These are phyloP conservation scores for Aspergillus nidulans DNA, from an alignment of 495 filamentous ascomycete species.

Conservation along the genomic window DNA sequence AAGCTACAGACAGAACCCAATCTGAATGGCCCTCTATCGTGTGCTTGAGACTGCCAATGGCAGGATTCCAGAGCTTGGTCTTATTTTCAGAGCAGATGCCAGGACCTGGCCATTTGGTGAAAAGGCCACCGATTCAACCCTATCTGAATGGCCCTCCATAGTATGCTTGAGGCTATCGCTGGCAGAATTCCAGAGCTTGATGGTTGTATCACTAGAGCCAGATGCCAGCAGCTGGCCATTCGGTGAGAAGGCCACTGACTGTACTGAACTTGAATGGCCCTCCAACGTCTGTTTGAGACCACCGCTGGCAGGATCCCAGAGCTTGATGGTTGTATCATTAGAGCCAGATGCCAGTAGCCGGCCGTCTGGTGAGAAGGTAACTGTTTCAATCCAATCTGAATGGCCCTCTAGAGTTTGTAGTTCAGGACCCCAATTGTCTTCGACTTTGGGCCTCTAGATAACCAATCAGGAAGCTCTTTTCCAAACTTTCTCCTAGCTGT, in stretches of 20 bases:
- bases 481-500: constrained; percentile 16
- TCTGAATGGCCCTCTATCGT: not conserved
- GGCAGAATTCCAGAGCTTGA: not conserved
- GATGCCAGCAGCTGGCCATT: not conserved
- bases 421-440: not conserved
- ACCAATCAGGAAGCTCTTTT: not conserved
- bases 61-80: constrained; percentile 10
- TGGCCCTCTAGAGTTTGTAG: not conserved
- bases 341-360: constrained; percentile 1
- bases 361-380: constrained; percentile 1
- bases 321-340: constrained; percentile 15
- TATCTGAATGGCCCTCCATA: not conserved
- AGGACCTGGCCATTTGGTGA: constrained; percentile 8
- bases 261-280: not conserved
- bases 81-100: constrained; percentile 16
- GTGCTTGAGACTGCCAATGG: not conserved
- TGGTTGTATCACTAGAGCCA: constrained; percentile 12
- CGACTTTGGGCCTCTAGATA: constrained; percentile 5
- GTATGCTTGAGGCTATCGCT: not conserved
- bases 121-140: not conserved
- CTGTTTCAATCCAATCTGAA: not conserved
- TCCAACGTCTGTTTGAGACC: not conserved
- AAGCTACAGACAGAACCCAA: not conserved
- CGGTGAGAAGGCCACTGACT: not conserved
- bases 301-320: not conserved